Conservation (phyloP, 1,139 yeast genomes). For the Meyerozyma sp. region DNA sequence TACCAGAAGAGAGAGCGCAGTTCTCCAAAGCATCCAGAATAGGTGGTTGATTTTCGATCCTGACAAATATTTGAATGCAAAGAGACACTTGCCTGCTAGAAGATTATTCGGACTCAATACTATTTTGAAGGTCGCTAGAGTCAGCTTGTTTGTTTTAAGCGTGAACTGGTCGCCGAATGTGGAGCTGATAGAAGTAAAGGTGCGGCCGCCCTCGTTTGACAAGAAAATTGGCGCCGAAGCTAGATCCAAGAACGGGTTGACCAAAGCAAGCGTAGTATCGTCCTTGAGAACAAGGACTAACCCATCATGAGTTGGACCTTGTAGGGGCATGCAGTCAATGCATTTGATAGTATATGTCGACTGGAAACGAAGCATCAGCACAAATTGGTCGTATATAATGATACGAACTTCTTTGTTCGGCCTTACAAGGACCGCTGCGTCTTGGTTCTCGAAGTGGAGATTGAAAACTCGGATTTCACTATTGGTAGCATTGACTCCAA, state of each 20-base stretch:
- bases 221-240: constrained; percentile 37
- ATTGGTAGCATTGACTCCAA: constrained; percentile 25
- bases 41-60: constrained; percentile 55
- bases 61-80: constrained; percentile 48
- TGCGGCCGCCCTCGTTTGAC: constrained; percentile 10
- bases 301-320: constrained; percentile 30
- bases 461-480: constrained; percentile 37
- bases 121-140: constrained; percentile 28
- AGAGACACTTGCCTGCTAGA: constrained; percentile 38
- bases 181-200: constrained; percentile 17
- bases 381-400: background rate
- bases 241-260: constrained; percentile 63
- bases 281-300: constrained; percentile 35
- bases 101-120: constrained; percentile 43
- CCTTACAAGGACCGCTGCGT: constrained; percentile 49
- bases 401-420: constrained; percentile 24
- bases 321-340: constrained; percentile 36
- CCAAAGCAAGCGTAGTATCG: constrained; percentile 33
- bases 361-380: constrained; percentile 28
- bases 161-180: constrained; percentile 27
- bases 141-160: constrained; percentile 17
- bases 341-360: constrained; percentile 32
- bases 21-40: constrained; percentile 61
- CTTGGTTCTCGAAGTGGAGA: constrained; percentile 47
- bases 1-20: constrained; percentile 42